Percentiles rank a stretch among this genome's conserved stretches.
Evolutionary conservation across 768 basidiomycete species (phyloP).

Genomic region (Inosperma sp.): DNA sequence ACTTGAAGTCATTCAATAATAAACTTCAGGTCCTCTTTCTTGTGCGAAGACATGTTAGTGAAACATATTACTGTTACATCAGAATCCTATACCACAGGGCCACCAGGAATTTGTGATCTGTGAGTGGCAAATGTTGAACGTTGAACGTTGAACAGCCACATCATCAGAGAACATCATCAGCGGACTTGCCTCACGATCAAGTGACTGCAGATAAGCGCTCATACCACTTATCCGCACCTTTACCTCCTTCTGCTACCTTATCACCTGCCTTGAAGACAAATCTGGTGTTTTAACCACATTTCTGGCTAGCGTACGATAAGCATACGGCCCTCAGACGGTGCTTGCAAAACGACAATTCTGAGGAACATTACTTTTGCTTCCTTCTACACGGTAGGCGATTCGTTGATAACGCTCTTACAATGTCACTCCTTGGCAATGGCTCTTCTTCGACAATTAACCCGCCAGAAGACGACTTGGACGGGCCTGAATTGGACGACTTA

Average conservation of each 20-base stretch:
- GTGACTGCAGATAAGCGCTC: slow-evolving; percentile 1
- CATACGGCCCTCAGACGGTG: background rate
- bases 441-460: background rate
- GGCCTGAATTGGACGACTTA: background rate
- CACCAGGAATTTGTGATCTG: too few species aligned
- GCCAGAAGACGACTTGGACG: slow-evolving; percentile 4
- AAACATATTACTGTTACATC: too few species aligned
- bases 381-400: too few species aligned
- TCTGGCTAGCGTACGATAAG: background rate
- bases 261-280: background rate
- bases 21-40: too few species aligned
- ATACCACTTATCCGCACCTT: background rate
- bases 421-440: slow-evolving; percentile 7
- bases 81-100: too few species aligned
- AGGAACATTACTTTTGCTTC: background rate
- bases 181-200: too few species aligned
- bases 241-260: background rate
- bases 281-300: slow-evolving; percentile 1
- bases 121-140: too few species aligned
- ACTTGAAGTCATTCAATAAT: too few species aligned
- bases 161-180: too few species aligned
- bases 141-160: too few species aligned
- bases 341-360: background rate
- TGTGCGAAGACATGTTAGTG: too few species aligned
- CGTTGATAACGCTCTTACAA: background rate